Evolutionary conservation across 2,329 filamentous ascomycete genomes (phyloP).

Genomic region (Ceratocystis destructans): DNA sequence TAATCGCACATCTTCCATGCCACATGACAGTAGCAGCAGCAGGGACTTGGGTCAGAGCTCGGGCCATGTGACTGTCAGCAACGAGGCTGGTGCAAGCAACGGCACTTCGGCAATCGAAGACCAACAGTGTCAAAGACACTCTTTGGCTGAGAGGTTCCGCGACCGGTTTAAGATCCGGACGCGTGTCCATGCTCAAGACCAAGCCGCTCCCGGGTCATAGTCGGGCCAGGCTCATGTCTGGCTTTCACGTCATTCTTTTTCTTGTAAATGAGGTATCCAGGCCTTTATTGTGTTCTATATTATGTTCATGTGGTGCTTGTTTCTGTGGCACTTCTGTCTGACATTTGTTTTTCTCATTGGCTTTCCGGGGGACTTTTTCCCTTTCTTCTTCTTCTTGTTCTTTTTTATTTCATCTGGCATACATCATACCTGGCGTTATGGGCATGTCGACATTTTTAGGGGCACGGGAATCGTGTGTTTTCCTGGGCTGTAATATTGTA

Average conservation of each 20-base stretch:
- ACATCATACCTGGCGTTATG: not conserved
- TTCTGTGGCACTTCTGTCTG: not conserved
- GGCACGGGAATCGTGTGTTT: not conserved
- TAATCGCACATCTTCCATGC: constrained; percentile 4
- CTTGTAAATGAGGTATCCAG: not conserved
- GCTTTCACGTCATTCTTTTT: not conserved
- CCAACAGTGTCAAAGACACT: constrained; percentile 29
- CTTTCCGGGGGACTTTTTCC: not conserved
- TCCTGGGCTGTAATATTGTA: not conserved
- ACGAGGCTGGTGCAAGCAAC: not conserved
- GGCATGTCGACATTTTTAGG: too few species aligned
- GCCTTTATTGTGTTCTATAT: not conserved
- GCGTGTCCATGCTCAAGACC: constrained; percentile 27
- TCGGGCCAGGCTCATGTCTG: not conserved
- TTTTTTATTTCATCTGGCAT: too few species aligned
- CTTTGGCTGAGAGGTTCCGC: constrained; percentile 37
- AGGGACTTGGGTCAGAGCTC: not conserved
- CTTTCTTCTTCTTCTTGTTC: not conserved
- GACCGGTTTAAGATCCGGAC: constrained; percentile 42
- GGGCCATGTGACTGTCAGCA: not conserved
- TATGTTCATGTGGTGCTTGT: not conserved
- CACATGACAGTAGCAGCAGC: not conserved
- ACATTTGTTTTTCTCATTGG: not conserved
- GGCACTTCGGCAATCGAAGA: constrained; percentile 22
- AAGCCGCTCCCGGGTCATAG: not conserved